Base-by-base conservation (phyloP, 768 basidiomycete genomes). In the Inosperma sp. region DNA sequence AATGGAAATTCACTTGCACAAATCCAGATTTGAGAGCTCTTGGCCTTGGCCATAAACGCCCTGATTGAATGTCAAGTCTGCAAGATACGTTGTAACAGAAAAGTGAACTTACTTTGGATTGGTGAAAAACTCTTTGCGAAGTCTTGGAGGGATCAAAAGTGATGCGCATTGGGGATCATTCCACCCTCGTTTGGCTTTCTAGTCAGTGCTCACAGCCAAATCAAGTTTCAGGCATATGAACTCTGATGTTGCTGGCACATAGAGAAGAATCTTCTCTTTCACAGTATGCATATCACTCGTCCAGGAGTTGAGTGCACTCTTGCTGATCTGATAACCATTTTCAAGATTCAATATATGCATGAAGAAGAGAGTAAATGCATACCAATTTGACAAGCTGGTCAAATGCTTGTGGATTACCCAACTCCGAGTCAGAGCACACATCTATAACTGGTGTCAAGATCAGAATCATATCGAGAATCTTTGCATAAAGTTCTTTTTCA, bases 11-110 rank as follows among this genome's bases (percentile, higher is more conserved):
- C 46, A 8, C n/a, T 47, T 31, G 17, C 46, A 26, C 13, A 22
- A 26, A 47, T 47, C 33, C 35, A 33, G 46, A 47, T 49, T 36
- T 36, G 35, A 36, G 35, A 40, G 48, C 37, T 49, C 23, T 16
- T 13, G 36, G 26, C 46, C 46, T 34, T 34, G 29, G 17, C 17
- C 46, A 34, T 36, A 34, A 45, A 45, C 10, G 27, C 8, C 37
- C 21, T 39, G 10, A 29, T 14, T 45, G 26, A 31, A 31, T 21
- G n/a, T 29, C 29, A 45, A 27, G 22, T 41, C 7, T 19, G 40
- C 16, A 29, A 30, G 26, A 19, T 26, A 5, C 8, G 16, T 16
- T 12, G 19, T 22, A 31, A 17, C 5, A 12, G 10, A 12, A 27
- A 7, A 4, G 9, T 36, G n/a, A 4, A 45, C 21, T 7, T 45